Evolutionary conservation across 2,329 filamentous ascomycete genomes (phyloP).

Genomic region (Colletotrichum tanaceti): DNA sequence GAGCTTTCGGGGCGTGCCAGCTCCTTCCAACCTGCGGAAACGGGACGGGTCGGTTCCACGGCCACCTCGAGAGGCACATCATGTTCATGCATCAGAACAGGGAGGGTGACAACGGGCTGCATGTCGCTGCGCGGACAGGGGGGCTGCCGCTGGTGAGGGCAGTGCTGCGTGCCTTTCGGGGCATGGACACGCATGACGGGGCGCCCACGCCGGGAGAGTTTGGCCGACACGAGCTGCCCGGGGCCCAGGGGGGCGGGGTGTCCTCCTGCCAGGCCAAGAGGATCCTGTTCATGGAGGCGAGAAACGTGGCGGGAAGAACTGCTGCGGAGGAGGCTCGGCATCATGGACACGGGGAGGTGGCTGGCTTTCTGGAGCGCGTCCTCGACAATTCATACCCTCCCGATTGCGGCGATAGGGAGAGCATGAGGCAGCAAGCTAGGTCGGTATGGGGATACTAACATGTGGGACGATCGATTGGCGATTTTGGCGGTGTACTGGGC

Average conservation of each 20-base stretch:
- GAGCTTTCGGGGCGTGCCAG: slow-evolving; percentile 1
- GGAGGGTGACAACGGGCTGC: not conserved
- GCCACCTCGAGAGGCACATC: not conserved
- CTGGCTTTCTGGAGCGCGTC: not conserved
- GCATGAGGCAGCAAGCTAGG: not conserved
- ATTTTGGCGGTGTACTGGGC: no score
- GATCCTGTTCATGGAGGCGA: not conserved
- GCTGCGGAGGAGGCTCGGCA: not conserved
- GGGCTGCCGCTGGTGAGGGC: not conserved
- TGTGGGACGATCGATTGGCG: no score
- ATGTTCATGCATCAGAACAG: not conserved
- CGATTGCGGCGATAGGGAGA: not conserved
- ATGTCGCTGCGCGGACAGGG: not conserved
- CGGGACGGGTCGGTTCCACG: not conserved
- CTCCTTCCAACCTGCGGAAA: not conserved
- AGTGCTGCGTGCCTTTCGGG: not conserved
- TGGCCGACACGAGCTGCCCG: not conserved
- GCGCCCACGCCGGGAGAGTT: not conserved
- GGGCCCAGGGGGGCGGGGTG: not conserved
- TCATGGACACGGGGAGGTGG: not conserved
- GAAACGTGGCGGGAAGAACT: not conserved
- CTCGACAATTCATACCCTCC: not conserved
- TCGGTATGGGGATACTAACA: no score
- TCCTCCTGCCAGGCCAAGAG: not conserved
- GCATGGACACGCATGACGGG: not conserved